These are phyloP conservation scores for Candida palmyrensis DNA, from an alignment of 805 yeast species.

Conservation along the genomic window DNA sequence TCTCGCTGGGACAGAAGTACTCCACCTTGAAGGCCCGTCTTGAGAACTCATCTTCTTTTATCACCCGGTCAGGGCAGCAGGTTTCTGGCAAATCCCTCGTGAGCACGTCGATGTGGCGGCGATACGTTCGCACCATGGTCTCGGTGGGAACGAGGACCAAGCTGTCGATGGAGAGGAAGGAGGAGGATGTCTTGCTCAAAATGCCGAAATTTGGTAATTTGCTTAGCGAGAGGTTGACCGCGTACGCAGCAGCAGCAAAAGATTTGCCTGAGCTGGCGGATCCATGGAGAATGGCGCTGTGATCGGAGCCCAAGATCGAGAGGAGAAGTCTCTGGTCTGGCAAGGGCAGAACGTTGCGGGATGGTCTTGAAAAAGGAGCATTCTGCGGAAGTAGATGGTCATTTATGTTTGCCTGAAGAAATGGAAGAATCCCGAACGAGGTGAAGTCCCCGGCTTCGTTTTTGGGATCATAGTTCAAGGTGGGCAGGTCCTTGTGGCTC, in stretches of 20 bases:
- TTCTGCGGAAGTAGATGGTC: conserved; percentile 4
- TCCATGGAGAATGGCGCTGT: conserved; percentile 10
- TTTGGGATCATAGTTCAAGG: conserved; percentile 1
- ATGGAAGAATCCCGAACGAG: conserved; percentile 17
- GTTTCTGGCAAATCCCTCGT: conserved; percentile 13
- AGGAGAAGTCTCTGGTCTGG: conserved; percentile 16
- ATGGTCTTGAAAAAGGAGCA: too few relatives aligned
- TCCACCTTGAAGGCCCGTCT: conserved; percentile 14
- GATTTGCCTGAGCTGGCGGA: conserved; percentile 16
- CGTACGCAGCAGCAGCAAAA: conserved; percentile 13
- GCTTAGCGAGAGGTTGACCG: conserved; percentile 14
- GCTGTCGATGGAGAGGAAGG: conserved; percentile 10
- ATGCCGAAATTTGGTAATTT: conserved; percentile 14
- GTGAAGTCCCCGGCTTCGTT: conserved; percentile 12
- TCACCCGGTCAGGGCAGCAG: conserved; percentile 23
- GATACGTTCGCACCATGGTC: conserved; percentile 14
- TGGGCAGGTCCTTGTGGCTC: not conserved
- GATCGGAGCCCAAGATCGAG: conserved; percentile 12
- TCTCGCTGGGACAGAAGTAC: conserved; percentile 8
- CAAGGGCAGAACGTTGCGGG: conserved; percentile 13
- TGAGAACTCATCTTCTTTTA: conserved; percentile 5
- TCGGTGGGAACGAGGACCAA: conserved; percentile 22
- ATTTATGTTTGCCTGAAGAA: conserved; percentile 17
- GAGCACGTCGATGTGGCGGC: conserved; percentile 7
- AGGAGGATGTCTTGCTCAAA: conserved; percentile 5